Evolutionary conservation across 306 rosid species (phyloP).

Genomic region (Malus domestica): ASM211411v1 NC_041801.1:24925001-24925500

Average conservation of each 20-base stretch:
- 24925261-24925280: conserved; percentile 31
- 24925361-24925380: conserved; percentile 49
- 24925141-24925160: background rate
- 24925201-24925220: conserved; percentile 7
- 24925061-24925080: too few relatives aligned
- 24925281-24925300: conserved; percentile 7
- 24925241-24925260: conserved; percentile 27
- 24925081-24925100: too few relatives aligned
- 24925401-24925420: conserved; percentile 33
- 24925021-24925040: too few relatives aligned
- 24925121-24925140: background rate
- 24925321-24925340: conserved; percentile 47
- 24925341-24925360: conserved; percentile 45
- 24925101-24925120: too few relatives aligned
- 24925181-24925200: conserved; percentile 14
- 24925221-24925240: background rate
- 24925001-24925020: too few relatives aligned
- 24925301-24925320: conserved; percentile 46
- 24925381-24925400: conserved; percentile 24
- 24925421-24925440: conserved; percentile 11
- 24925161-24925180: conserved; percentile 5
- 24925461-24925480: conserved; percentile 38
- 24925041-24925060: too few relatives aligned
- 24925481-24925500: conserved; percentile 18
- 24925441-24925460: conserved; percentile 42